phyloP scores from a whole-genome alignment of 495 filamentous ascomycete species.

The Aspergillus olivimuriae region DNA sequence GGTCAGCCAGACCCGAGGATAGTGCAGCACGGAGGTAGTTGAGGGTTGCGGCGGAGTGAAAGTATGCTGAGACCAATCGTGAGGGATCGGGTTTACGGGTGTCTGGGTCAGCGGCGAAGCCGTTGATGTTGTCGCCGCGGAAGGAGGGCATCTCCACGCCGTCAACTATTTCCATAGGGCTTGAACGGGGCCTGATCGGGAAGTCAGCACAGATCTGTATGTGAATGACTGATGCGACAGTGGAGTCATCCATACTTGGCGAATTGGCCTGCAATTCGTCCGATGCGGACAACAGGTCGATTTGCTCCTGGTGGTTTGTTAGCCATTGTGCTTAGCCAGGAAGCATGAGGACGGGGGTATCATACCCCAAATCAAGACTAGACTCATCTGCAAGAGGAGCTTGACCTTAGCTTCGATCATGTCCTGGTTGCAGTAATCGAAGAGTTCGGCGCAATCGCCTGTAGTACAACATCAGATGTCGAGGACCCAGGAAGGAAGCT shows the following conservation, averaged over 20 bases:
- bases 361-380: constrained; percentile 82
- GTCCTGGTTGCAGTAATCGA: constrained; percentile 87
- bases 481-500: not conserved
- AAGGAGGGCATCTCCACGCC: constrained; percentile 82
- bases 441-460: constrained; percentile 93
- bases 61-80: constrained; percentile 85
- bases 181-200: constrained; percentile 62
- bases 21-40: constrained; percentile 86
- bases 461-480: not conserved
- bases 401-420: constrained; percentile 96
- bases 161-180: constrained; percentile 73
- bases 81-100: constrained; percentile 74
- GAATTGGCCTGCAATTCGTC: constrained; percentile 93
- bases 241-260: constrained; percentile 52
- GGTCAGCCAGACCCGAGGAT: constrained; percentile 82
- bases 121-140: constrained; percentile 92
- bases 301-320: constrained; percentile 47
- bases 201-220: constrained; percentile 6
- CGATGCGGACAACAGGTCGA: constrained; percentile 91
- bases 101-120: constrained; percentile 54
- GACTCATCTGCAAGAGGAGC: constrained; percentile 88
- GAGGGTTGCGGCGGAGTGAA: constrained; percentile 86
- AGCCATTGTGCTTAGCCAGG: no score
- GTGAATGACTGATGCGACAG: no score
- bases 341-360: constrained; percentile 2